Percentiles rank a stretch among this genome's conserved stretches.
phyloP scores from a whole-genome alignment of 495 filamentous ascomycete genomes.

The Penicillium lividum region DNA sequence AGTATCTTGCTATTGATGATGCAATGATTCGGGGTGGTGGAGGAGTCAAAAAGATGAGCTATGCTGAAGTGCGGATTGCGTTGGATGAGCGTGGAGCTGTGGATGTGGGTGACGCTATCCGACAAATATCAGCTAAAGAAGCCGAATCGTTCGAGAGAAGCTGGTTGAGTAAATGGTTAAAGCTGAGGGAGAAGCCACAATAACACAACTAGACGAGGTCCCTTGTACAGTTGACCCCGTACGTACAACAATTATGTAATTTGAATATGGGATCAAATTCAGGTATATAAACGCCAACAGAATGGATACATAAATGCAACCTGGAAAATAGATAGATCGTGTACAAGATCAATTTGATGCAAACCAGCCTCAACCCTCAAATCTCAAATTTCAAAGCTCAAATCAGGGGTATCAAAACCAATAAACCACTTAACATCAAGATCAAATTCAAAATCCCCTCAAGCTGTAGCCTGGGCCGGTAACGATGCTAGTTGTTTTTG shows the following conservation, averaged over 20 bases:
- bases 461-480: background rate
- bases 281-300: background rate
- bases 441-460: background rate
- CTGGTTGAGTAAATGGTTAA: conserved; percentile 45
- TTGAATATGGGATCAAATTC: background rate
- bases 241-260: background rate
- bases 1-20: conserved; percentile 63
- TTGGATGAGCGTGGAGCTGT: conserved; percentile 50
- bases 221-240: background rate
- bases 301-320: background rate
- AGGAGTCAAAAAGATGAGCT: conserved; percentile 50
- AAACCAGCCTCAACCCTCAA: background rate
- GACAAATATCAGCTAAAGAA: conserved; percentile 4
- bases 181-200: background rate
- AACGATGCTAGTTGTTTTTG: conserved; percentile 12
- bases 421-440: background rate
- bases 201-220: background rate
- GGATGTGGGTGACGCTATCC: conserved; percentile 20
- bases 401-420: no score
- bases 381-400: background rate
- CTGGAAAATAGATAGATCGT: conserved; percentile 2
- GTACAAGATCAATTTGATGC: background rate
- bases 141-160: conserved; percentile 27
- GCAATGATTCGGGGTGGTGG: conserved; percentile 52
- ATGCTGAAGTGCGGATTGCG: conserved; percentile 56